phyloP scores from a whole-genome alignment of 176 grass and related monocot genomes.

The Triticum turgidum region DNA sequence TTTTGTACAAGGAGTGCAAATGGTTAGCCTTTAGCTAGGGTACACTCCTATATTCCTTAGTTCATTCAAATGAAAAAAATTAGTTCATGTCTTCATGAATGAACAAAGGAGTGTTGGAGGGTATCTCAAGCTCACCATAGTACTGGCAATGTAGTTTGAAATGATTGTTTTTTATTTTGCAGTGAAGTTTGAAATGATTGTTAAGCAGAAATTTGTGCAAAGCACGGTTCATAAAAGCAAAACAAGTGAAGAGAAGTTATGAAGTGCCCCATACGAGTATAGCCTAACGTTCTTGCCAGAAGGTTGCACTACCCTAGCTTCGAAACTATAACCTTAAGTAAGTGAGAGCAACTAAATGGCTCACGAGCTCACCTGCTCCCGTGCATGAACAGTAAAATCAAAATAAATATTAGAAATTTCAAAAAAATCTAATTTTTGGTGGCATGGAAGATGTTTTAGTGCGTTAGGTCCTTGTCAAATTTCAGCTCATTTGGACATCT shows the following conservation, averaged over 20 bases:
- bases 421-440: too few relatives aligned
- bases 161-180: background rate
- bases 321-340: background rate
- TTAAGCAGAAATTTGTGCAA: background rate
- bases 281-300: background rate
- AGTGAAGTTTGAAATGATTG: background rate
- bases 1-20: background rate
- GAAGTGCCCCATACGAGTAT: background rate
- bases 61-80: background rate
- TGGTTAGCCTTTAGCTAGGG: background rate
- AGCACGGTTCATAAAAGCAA: background rate
- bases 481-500: too few relatives aligned
- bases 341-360: too few relatives aligned
- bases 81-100: background rate
- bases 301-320: background rate
- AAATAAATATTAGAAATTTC: too few relatives aligned
- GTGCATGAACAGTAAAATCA: too few relatives aligned
- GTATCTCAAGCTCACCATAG: background rate
- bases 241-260: background rate
- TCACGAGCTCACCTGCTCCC: too few relatives aligned
- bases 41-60: background rate
- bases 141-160: background rate
- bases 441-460: too few relatives aligned
- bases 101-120: background rate
- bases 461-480: too few relatives aligned